Evolutionary conservation across 129 eudicot species (phyloP), one percentile per base, ranked within the genome.

Genomic region (Tagetes patula): DNA sequence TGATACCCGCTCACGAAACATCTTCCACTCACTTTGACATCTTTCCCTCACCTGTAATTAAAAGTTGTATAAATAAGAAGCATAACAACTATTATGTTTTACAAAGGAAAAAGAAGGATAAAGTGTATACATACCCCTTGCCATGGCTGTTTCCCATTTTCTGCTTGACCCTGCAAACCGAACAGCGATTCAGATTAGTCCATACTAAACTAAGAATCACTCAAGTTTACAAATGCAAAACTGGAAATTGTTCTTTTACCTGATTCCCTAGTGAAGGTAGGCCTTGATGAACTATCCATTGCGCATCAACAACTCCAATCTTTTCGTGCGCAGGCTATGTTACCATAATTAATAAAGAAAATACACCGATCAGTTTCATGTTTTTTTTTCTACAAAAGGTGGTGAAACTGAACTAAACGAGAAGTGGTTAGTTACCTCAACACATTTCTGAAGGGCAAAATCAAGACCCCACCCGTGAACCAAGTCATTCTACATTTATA

Each of bases 381-480:
- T 32, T 7, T 20, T 20, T 20, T 55, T 36, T 31, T 42, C 30
- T 8, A 34, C 5, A 8, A 43, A 34, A 54, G 33, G 20, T 5
- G 31, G 20, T 8, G 42, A 37, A 1, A 56, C 9, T 11, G 13
- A 45, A 41, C 32, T n/a, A 74, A 54, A 31, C 0, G 42, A 59
- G 30, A 76, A 46, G 54, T 5, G 64, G 46, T 11, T 38, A 38
- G 62, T 82, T 79, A 93, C 98, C 96, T 93, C 87, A 33, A 83
- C 96, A 62, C 98, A 93, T 75, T 80, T 86, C 52, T 71, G 87
- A 70, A 93, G 92, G 65, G 92, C 92, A 45, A 89, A 87, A 78
- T 93, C 98, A 12, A 93, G 92, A 65, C 98, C 98, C 98, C 98
- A 93, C 50, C 96, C 98, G 56, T 93, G 96, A 61, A 93, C 77